A percentile compares a stretch with the other conserved stretches of the same genome.
These are phyloP conservation scores for Curvularia eragrostidis DNA, from an alignment of 2,329 filamentous ascomycete species.

Conservation along the genomic window DNA sequence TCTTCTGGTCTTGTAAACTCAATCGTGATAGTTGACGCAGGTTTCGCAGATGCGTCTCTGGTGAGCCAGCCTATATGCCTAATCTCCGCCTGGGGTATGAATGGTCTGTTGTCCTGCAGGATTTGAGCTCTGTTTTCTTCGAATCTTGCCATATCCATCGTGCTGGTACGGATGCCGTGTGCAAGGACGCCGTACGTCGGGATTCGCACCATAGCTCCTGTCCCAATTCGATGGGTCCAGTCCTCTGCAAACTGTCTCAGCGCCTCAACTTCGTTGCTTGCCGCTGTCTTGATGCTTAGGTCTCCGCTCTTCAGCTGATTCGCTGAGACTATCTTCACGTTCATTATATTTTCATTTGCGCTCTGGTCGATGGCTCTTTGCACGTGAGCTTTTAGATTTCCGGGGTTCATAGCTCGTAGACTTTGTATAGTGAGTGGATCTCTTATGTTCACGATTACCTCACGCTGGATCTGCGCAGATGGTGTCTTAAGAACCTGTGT, in stretches of 20 bases:
- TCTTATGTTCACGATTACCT: slow-evolving; percentile 27
- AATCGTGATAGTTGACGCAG: slow-evolving; percentile 19
- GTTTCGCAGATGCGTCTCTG: slow-evolving; percentile 16
- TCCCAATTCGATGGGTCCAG: too few relatives aligned
- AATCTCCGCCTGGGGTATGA: slow-evolving; percentile 22
- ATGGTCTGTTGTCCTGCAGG: slow-evolving; percentile 25
- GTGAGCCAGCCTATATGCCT: slow-evolving; percentile 23
- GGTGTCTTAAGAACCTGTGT: slow-evolving; percentile 20
- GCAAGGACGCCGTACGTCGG: slow-evolving; percentile 22
- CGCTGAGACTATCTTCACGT: slow-evolving; percentile 23
- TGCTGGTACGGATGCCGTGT: slow-evolving; percentile 22
- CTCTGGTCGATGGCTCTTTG: slow-evolving; percentile 24
- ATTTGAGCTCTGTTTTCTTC: slow-evolving; percentile 24
- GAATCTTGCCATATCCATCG: slow-evolving; percentile 21
- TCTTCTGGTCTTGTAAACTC: slow-evolving; percentile 26
- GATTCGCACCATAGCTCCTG: too few relatives aligned
- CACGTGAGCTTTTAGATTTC: slow-evolving; percentile 24
- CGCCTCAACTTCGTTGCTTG: slow-evolving; percentile 22
- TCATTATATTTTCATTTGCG: slow-evolving; percentile 26
- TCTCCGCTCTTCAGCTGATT: slow-evolving; percentile 32
- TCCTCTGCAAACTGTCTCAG: slow-evolving; percentile 24
- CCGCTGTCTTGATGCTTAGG: slow-evolving; percentile 25
- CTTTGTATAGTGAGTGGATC: slow-evolving; percentile 22
- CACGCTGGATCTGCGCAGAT: slow-evolving; percentile 20
- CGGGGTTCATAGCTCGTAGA: slow-evolving; percentile 20